These are phyloP conservation scores for Rhodofomes roseus DNA, from an alignment of 1,284 basidiomycete species.

Conservation along the genomic window DNA sequence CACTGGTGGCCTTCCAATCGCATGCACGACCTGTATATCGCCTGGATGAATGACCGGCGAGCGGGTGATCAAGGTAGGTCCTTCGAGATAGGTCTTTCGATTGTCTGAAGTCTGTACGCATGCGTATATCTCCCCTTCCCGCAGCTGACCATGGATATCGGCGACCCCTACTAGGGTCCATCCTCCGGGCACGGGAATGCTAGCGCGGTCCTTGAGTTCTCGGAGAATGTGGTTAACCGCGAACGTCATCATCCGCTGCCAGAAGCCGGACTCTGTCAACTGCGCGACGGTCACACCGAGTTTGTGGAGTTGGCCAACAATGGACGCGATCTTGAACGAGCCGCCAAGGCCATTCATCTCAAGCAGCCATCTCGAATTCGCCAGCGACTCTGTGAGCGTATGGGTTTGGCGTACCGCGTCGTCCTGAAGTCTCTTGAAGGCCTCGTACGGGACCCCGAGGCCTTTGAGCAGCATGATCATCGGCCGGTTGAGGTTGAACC, in stretches of 20 bases:
- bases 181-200: constrained; percentile 59
- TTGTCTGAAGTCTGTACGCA: constrained; percentile 43
- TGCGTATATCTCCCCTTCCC: constrained; percentile 53
- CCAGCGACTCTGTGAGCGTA: constrained; percentile 38
- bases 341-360: constrained; percentile 39
- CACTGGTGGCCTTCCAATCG: constrained; percentile 52
- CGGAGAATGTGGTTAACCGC: constrained; percentile 58
- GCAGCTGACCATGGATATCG: constrained; percentile 50
- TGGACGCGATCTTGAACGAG: constrained; percentile 36
- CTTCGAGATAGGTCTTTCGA: constrained; percentile 44
- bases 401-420: constrained; percentile 45
- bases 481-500: constrained; percentile 60
- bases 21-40: constrained; percentile 57
- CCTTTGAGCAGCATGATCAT: constrained; percentile 66
- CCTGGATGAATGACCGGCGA: constrained; percentile 68
- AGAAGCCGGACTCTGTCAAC: constrained; percentile 39
- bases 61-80: constrained; percentile 53
- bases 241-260: constrained; percentile 48
- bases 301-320: constrained; percentile 35
- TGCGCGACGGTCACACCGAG: constrained; percentile 24
- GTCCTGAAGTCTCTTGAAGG: constrained; percentile 55
- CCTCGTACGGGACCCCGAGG: constrained; percentile 46
- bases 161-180: constrained; percentile 70
- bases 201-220: constrained; percentile 61
- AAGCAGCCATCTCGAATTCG: constrained; percentile 44